Conservation (phyloP, 208 protist genomes). For the Strigomonas culicis region DNA sequence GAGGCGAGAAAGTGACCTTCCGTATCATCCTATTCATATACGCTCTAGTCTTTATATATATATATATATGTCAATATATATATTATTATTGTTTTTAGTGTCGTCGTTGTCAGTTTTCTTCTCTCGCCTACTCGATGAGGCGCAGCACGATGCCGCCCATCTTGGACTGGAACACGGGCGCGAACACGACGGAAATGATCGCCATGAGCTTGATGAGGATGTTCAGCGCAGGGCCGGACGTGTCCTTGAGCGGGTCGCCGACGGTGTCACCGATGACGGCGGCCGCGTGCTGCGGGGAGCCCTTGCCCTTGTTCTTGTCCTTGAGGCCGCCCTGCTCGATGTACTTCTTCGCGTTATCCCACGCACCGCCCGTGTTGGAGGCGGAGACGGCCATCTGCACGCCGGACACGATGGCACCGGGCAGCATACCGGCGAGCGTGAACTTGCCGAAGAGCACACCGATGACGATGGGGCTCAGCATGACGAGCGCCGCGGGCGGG, state of each 20-base stretch:
- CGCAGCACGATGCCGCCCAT: conserved; percentile 66
- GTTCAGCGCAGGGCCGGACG: conserved; percentile 93
- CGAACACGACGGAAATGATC: conserved; percentile 94
- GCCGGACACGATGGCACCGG: conserved; percentile 87
- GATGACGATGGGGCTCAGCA: conserved; percentile 90
- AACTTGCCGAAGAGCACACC: conserved; percentile 91
- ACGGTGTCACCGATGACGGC: conserved; percentile 97
- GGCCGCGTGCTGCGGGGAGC: conserved; percentile 91
- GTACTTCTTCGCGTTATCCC: conserved; percentile 98
- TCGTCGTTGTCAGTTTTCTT: not conserved
- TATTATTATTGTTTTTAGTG: not conserved
- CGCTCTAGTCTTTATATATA: too few relatives aligned
- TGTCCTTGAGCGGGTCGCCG: conserved; percentile 97
- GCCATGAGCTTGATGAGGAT: conserved; percentile 96
- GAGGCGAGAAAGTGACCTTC: not conserved
- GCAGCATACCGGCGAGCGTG: conserved; percentile 90
- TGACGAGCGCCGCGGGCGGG: conserved; percentile 86
- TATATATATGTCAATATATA: too few relatives aligned
- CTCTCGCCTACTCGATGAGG: conserved; percentile 37
- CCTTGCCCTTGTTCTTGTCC: conserved; percentile 90
- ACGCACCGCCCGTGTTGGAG: conserved; percentile 95
- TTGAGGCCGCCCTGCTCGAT: conserved; percentile 89
- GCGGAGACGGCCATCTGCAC: conserved; percentile 93
- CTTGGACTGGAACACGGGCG: conserved; percentile 78
- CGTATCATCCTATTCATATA: not conserved